phyloP scores from a whole-genome alignment of 2,329 filamentous ascomycete species.

The Chaetothyriales sp. region DNA sequence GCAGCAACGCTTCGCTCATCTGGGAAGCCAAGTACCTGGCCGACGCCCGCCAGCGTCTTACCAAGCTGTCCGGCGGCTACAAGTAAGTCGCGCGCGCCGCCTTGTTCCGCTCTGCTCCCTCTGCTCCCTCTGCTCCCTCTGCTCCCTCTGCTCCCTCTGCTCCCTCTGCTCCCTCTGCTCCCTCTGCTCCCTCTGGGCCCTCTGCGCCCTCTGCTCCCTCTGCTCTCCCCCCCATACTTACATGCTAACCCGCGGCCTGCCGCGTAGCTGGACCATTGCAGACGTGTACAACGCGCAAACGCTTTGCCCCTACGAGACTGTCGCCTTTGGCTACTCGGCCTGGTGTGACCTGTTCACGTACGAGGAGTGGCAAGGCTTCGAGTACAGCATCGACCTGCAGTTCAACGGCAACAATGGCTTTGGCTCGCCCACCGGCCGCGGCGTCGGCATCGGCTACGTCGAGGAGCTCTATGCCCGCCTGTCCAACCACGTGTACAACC shows the following conservation, averaged over 20 bases:
- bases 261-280: constrained; percentile 40
- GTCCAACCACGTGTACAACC: constrained; percentile 20
- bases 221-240: too few relatives aligned
- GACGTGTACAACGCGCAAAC: constrained; percentile 53
- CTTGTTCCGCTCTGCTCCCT: background rate
- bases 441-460: constrained; percentile 52
- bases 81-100: constrained; percentile 22
- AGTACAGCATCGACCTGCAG: constrained; percentile 54
- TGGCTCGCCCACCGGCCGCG: constrained; percentile 44
- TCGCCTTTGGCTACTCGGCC: constrained; percentile 56
- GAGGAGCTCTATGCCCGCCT: constrained; percentile 60
- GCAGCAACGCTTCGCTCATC: constrained; percentile 39
- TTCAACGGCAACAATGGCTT: constrained; percentile 52
- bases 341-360: constrained; percentile 66
- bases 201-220: too few relatives aligned
- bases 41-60: constrained; percentile 49
- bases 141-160: too few relatives aligned
- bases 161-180: too few relatives aligned
- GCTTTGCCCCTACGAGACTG: constrained; percentile 64
- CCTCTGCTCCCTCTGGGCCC: too few relatives aligned
- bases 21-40: constrained; percentile 54
- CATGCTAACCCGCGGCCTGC: background rate
- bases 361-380: constrained; percentile 59
- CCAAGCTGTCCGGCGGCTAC: constrained; percentile 40
- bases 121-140: too few relatives aligned